phyloP scores from a whole-genome alignment of 805 yeast species.

The Ogataea neopini region DNA sequence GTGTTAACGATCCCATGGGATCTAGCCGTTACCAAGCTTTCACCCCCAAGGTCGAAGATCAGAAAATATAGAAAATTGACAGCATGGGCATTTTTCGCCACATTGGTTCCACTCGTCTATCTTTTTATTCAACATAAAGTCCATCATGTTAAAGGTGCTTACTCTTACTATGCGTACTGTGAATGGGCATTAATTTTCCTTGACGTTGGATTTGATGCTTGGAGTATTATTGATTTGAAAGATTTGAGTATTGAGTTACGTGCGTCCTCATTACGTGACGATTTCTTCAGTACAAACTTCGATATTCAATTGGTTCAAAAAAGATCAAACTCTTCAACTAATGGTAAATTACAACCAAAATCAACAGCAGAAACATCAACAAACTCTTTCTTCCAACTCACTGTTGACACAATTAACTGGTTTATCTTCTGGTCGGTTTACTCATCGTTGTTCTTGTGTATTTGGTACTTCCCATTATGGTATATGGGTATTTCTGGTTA shows the following conservation, averaged over 20 bases:
- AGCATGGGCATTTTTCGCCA: conserved; percentile 63
- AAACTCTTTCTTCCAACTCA: conserved; percentile 37
- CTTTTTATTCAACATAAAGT: conserved; percentile 93
- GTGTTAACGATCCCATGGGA: conserved; percentile 93
- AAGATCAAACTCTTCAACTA: background rate
- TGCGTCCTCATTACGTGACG: conserved; percentile 26
- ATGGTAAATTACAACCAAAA: conserved; percentile 21
- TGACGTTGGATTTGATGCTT: conserved; percentile 83
- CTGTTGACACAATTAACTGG: conserved; percentile 57
- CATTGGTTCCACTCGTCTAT: conserved; percentile 78
- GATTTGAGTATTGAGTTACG: conserved; percentile 52
- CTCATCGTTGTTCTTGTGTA: conserved; percentile 79
- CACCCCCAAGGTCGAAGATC: conserved; percentile 46
- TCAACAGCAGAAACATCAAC: conserved; percentile 15
- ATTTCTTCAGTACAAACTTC: conserved; percentile 30
- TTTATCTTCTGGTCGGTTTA: conserved; percentile 82
- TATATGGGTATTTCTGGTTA: conserved; percentile 96
- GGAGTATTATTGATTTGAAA: conserved; percentile 70
- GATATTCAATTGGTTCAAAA: conserved; percentile 19
- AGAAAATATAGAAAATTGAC: conserved; percentile 56
- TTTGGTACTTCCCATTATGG: conserved; percentile 99
- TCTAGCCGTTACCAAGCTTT: conserved; percentile 52
- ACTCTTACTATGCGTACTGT: conserved; percentile 89
- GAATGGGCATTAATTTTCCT: conserved; percentile 89
- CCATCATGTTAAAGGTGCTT: conserved; percentile 86